Evolutionary conservation across 176 grass and related monocot species (phyloP).

Genomic region (Triticum aestivum): DNA sequence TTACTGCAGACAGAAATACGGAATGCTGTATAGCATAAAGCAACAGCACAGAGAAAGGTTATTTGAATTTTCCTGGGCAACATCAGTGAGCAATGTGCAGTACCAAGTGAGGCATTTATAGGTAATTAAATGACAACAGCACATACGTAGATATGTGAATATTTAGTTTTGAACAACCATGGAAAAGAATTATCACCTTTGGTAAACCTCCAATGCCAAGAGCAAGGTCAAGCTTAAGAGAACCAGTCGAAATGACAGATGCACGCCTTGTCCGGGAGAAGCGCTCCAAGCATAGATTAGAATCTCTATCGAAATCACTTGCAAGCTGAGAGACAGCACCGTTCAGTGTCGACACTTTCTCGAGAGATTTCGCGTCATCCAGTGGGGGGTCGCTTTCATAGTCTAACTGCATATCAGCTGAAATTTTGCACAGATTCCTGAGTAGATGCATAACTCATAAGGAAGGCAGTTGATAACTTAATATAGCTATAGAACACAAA

Average conservation of each 20-base stretch:
- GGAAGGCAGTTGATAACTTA: neutral
- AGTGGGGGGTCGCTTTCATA: constrained; percentile 66
- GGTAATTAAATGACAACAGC: neutral
- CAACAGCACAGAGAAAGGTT: neutral
- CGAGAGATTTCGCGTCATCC: constrained; percentile 33
- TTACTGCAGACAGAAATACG: neutral
- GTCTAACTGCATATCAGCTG: constrained; percentile 76
- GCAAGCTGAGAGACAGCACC: constrained; percentile 76
- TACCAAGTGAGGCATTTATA: neutral
- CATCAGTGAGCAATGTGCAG: neutral
- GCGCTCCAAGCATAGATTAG: constrained; percentile 64
- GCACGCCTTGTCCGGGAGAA: constrained; percentile 56
- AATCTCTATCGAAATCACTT: constrained; percentile 86
- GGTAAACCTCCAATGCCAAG: constrained; percentile 90
- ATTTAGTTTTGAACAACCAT: constrained; percentile 17
- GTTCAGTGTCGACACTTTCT: constrained; percentile 58
- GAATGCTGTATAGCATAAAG: neutral
- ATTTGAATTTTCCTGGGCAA: neutral
- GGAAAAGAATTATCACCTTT: constrained; percentile 58
- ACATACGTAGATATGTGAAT: neutral
- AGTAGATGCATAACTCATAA: constrained; percentile 33
- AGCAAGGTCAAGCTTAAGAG: constrained; percentile 87
- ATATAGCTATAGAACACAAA: neutral
- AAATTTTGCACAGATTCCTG: constrained; percentile 40
- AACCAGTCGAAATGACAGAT: constrained; percentile 73